Conservation (phyloP, 192 early-diverging fungal genomes). For the Chytriomyces confervae region DNA sequence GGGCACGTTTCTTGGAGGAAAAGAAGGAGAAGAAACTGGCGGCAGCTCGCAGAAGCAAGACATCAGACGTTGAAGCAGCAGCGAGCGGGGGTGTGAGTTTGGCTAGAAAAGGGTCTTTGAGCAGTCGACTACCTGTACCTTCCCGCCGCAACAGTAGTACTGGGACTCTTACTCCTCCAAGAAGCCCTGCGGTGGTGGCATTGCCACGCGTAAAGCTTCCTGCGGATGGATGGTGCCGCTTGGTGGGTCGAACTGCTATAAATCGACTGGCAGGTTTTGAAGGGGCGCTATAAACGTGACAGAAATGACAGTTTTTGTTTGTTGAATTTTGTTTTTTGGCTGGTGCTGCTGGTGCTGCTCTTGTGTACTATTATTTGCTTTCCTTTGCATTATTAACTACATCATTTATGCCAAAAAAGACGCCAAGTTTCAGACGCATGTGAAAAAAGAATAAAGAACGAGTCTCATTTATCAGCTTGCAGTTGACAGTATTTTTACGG, state of each 20-base stretch:
- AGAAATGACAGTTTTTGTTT: neutral
- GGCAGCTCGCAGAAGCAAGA: neutral
- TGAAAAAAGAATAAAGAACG: no score
- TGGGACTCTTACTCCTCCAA: neutral
- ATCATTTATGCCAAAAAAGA: no score
- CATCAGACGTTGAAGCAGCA: neutral
- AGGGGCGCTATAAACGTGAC: neutral
- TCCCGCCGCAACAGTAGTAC: neutral
- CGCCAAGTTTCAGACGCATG: no score
- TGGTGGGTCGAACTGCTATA: conserved; percentile 18
- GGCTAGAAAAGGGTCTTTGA: conserved; percentile 8
- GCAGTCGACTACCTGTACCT: conserved; percentile 23
- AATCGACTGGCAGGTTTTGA: conserved; percentile 20
- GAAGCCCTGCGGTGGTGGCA: neutral
- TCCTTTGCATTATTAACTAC: no score
- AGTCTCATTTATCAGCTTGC: neutral
- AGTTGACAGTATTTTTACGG: neutral
- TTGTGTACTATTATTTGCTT: no score
- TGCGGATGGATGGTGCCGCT: conserved; percentile 16
- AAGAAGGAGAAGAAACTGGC: neutral
- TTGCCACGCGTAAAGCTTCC: neutral
- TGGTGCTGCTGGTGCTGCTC: no score
- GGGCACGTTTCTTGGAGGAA: conserved; percentile 13
- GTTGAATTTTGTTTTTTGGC: neutral
- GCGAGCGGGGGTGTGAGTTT: neutral